Evolutionary conservation across 2,329 filamentous ascomycete genomes (phyloP).

Genomic region (Alternaria sp.): DNA sequence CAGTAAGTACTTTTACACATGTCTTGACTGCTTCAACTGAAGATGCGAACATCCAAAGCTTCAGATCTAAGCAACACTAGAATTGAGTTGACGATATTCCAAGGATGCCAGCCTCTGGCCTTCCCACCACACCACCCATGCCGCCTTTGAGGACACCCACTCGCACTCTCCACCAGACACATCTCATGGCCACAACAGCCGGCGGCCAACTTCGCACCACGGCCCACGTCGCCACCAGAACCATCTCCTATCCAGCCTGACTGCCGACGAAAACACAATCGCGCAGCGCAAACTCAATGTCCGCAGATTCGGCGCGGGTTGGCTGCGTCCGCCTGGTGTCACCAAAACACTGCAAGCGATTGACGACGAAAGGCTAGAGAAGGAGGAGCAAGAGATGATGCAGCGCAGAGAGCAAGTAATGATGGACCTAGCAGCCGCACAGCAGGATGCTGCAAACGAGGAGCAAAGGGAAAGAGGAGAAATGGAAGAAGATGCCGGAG

Average conservation of each 20-base stretch:
- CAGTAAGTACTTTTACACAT: constrained; percentile 17
- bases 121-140: constrained; percentile 32
- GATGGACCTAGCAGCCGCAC: constrained; percentile 72
- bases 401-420: constrained; percentile 74
- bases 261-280: constrained; percentile 78
- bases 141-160: constrained; percentile 27
- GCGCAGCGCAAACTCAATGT: constrained; percentile 81
- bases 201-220: constrained; percentile 30
- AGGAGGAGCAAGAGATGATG: constrained; percentile 82
- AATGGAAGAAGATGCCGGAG: constrained; percentile 43
- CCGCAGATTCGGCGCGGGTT: constrained; percentile 84
- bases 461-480: constrained; percentile 54
- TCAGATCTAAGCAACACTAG: not conserved
- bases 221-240: constrained; percentile 21
- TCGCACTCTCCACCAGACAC: constrained; percentile 30
- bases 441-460: constrained; percentile 56
- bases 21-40: not conserved
- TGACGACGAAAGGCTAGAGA: constrained; percentile 87
- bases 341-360: constrained; percentile 89
- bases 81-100: constrained; percentile 6
- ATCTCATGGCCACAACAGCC: constrained; percentile 24
- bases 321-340: constrained; percentile 90
- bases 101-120: constrained; percentile 46
- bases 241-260: constrained; percentile 69
- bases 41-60: not conserved